These are phyloP conservation scores for Oryza nivara DNA, from an alignment of 176 grass and related monocot species.

Conservation along the genomic window DNA sequence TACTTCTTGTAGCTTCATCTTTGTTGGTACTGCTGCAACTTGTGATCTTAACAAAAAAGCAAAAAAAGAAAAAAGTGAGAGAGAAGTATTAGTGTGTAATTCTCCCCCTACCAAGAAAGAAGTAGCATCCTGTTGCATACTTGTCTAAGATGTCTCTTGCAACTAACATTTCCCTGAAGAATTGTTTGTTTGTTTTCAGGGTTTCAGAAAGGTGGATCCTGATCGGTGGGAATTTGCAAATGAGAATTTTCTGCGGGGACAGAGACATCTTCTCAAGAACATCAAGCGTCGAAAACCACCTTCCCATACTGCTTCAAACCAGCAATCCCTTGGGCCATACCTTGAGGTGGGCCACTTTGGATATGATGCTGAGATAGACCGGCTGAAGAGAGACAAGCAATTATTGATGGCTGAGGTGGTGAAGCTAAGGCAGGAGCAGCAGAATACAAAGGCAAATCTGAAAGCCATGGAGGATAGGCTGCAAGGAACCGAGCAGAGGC, in stretches of 20 bases:
- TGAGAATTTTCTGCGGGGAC: conserved; percentile 82
- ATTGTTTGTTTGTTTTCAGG: conserved; percentile 48
- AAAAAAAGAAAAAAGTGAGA: not conserved
- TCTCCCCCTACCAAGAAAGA: not conserved
- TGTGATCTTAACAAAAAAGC: not conserved
- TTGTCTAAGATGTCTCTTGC: conserved; percentile 17
- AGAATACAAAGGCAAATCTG: conserved; percentile 68
- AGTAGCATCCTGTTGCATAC: conserved; percentile 17
- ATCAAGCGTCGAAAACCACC: conserved; percentile 71
- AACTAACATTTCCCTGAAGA: not conserved
- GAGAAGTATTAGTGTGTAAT: not conserved
- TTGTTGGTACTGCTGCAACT: conserved; percentile 6
- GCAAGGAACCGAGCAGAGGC: conserved; percentile 78
- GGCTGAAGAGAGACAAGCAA: conserved; percentile 78
- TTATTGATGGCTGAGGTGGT: conserved; percentile 80
- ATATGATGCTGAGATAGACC: conserved; percentile 70
- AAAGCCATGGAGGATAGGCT: conserved; percentile 89
- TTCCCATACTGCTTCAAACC: conserved; percentile 49
- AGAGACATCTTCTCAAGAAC: conserved; percentile 83
- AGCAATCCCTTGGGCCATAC: conserved; percentile 68
- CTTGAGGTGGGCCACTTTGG: conserved; percentile 89
- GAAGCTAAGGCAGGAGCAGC: conserved; percentile 92
- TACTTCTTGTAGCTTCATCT: conserved; percentile 2
- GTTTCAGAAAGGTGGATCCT: conserved; percentile 95
- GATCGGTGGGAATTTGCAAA: conserved; percentile 97